Percentiles rank a stretch among this genome's conserved stretches.
Evolutionary conservation across 2,329 filamentous ascomycete genomes (phyloP).

Genomic region (Grosmannia serpens): DNA sequence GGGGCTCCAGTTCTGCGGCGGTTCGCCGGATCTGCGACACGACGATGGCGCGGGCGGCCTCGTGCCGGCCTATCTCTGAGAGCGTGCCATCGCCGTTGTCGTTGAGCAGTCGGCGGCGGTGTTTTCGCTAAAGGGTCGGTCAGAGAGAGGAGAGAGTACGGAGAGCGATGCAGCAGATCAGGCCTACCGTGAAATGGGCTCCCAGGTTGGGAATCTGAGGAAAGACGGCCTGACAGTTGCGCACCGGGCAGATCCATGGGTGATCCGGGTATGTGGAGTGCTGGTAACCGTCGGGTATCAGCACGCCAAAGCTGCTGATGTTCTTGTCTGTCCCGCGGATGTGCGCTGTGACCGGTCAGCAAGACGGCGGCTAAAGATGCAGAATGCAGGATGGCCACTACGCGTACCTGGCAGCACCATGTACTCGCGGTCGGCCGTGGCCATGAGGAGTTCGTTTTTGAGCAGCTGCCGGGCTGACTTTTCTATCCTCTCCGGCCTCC

Average conservation of each 20-base stretch:
- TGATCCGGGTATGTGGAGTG: background rate
- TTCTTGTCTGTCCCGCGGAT: background rate
- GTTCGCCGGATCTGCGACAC: conserved; percentile 12
- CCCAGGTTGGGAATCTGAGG: conserved; percentile 6
- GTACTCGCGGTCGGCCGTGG: background rate
- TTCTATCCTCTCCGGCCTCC: too few relatives aligned
- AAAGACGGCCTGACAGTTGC: conserved; percentile 13
- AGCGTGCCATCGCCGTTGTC: conserved; percentile 21
- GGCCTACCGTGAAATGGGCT: conserved; percentile 13
- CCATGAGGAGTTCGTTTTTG: background rate
- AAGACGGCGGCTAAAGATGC: background rate
- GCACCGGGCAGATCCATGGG: conserved; percentile 15
- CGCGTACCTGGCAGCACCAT: background rate
- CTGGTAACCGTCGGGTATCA: conserved; percentile 13
- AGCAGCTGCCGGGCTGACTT: background rate
- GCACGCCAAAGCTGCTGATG: background rate
- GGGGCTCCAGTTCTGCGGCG: conserved; percentile 7
- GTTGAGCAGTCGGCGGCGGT: conserved; percentile 14
- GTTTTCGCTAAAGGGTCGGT: conserved; percentile 4
- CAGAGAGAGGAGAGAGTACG: background rate
- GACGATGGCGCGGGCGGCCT: conserved; percentile 10
- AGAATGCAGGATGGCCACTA: background rate
- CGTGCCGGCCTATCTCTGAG: conserved; percentile 10
- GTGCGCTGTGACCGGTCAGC: background rate
- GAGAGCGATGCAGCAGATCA: background rate